Evolutionary conservation across 1,139 yeast genomes (phyloP).

Genomic region (Torulaspora globosa): DNA sequence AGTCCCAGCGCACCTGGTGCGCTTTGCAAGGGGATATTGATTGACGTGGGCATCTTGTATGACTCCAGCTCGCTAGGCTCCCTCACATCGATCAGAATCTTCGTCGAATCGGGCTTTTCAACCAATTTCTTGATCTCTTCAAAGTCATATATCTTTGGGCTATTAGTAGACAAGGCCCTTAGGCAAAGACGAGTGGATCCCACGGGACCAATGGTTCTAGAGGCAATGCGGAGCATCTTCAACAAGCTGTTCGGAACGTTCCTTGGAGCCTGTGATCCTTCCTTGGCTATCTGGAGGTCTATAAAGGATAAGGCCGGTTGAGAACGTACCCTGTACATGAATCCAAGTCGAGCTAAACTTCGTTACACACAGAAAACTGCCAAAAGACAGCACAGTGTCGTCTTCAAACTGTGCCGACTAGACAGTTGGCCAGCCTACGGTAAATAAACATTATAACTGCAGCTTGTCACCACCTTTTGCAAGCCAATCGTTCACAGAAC

Average conservation of each 20-base stretch:
- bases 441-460: constrained; percentile 6
- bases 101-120: constrained; percentile 41
- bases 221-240: constrained; percentile 5
- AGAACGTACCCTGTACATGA: neutral
- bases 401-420: neutral
- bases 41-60: constrained; percentile 75
- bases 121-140: constrained; percentile 52
- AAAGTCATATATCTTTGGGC: constrained; percentile 48
- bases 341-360: neutral
- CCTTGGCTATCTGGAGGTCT: neutral
- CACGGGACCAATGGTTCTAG: constrained; percentile 1
- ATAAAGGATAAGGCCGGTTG: neutral
- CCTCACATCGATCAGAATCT: constrained; percentile 79
- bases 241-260: too few relatives aligned
- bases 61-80: constrained; percentile 74
- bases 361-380: neutral
- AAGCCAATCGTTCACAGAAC: constrained; percentile 87
- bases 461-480: constrained; percentile 35
- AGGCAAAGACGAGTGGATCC: constrained; percentile 3
- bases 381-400: neutral
- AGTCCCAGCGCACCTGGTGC: constrained; percentile 92
- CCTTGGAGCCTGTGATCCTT: neutral
- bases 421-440: neutral
- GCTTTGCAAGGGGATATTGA: constrained; percentile 85
- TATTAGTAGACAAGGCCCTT: constrained; percentile 20